Evolutionary conservation across 2,329 filamentous ascomycete species (phyloP).

Genomic region (Helminthosporium solani): DNA sequence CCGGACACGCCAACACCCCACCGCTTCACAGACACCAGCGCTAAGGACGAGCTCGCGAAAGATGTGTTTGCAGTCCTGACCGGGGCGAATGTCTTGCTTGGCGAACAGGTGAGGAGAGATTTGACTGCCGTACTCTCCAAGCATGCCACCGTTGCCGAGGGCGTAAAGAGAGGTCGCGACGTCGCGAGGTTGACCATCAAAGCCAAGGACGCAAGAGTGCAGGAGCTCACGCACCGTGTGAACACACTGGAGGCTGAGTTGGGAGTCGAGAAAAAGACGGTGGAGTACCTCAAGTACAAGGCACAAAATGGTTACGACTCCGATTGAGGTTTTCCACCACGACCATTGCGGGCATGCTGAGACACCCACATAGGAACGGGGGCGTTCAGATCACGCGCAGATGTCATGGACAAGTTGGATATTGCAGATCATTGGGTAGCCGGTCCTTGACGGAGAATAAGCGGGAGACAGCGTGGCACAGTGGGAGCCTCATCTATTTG

Average conservation of each 20-base stretch:
- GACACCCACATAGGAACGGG: too few species aligned
- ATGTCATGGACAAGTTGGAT: too few species aligned
- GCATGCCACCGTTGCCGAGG: conserved; percentile 60
- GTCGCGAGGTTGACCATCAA: conserved; percentile 63
- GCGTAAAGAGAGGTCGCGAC: conserved; percentile 65
- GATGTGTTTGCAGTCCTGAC: conserved; percentile 55
- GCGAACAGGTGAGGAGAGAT: conserved; percentile 11
- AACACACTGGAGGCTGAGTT: conserved; percentile 56
- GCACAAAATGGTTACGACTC: conserved; percentile 6
- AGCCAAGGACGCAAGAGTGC: conserved; percentile 64
- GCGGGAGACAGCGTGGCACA: not conserved
- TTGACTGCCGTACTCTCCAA: conserved; percentile 35
- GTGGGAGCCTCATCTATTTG: not conserved
- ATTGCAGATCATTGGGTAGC: too few species aligned
- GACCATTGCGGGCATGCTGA: not conserved
- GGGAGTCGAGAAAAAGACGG: conserved; percentile 53
- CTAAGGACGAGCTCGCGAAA: conserved; percentile 20
- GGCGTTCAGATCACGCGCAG: too few species aligned
- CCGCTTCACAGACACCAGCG: conserved; percentile 27
- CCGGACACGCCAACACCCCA: conserved; percentile 41
- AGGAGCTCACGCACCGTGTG: conserved; percentile 68
- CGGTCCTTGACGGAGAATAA: not conserved
- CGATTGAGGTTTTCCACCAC: conserved; percentile 1
- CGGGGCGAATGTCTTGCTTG: conserved; percentile 44
- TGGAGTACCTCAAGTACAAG: conserved; percentile 29